phyloP scores from a whole-genome alignment of 2,329 filamentous ascomycete genomes.

The Coniochaeta pulveracea region DNA sequence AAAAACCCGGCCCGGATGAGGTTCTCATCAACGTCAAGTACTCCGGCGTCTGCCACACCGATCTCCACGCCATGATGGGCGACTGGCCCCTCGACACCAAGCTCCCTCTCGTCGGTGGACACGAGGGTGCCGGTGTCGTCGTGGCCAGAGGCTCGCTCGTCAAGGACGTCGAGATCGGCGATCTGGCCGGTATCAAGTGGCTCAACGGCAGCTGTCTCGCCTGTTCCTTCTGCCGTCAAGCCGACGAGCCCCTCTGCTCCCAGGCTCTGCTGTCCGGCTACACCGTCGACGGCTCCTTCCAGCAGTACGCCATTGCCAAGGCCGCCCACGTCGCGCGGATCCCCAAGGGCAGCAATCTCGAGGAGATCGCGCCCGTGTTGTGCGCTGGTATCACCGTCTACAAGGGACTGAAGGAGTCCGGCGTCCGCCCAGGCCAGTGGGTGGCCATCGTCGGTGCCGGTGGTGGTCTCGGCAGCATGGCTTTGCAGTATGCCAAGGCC shows the following conservation, averaged over 20 bases:
- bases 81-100: constrained; percentile 84
- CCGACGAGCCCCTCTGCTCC: constrained; percentile 74
- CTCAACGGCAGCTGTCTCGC: constrained; percentile 76
- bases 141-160: constrained; percentile 72
- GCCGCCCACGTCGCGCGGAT: constrained; percentile 76
- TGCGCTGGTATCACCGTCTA: constrained; percentile 69
- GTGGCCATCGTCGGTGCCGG: constrained; percentile 67
- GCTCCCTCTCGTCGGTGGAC: constrained; percentile 75
- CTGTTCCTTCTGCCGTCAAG: constrained; percentile 72
- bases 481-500: constrained; percentile 78
- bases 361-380: constrained; percentile 63
- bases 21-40: constrained; percentile 87
- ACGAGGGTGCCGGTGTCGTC: constrained; percentile 70
- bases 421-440: constrained; percentile 52
- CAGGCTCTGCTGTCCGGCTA: constrained; percentile 73
- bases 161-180: constrained; percentile 67
- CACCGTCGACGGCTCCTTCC: constrained; percentile 87
- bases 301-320: constrained; percentile 84
- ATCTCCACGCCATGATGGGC: constrained; percentile 68
- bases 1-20: constrained; percentile 74
- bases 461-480: constrained; percentile 59
- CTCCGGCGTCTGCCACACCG: constrained; percentile 85
- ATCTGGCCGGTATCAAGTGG: constrained; percentile 87
- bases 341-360: constrained; percentile 64
- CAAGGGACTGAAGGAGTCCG: constrained; percentile 64